Conservation (phyloP, 2,329 filamentous ascomycete species). For the Colletotrichum agaves region DNA sequence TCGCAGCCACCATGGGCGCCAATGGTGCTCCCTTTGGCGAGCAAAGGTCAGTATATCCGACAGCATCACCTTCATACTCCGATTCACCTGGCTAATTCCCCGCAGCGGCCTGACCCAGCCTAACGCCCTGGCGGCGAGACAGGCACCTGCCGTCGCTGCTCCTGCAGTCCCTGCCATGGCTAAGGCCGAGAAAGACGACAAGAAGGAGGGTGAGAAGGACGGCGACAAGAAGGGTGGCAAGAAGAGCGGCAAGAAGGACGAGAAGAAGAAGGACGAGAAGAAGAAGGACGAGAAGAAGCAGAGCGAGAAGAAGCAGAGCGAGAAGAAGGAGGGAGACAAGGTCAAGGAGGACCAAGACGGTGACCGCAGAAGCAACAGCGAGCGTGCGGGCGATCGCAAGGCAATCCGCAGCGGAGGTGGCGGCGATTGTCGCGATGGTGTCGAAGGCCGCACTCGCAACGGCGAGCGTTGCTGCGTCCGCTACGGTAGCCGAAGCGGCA, state of each 20-base stretch:
- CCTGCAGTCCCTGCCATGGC: not conserved
- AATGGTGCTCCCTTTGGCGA: slow-evolving; percentile 31
- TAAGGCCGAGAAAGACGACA: slow-evolving; percentile 3
- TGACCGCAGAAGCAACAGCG: not conserved
- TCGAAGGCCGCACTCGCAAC: slow-evolving; percentile 18
- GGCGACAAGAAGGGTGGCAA: not conserved
- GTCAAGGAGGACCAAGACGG: not conserved
- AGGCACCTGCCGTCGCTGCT: slow-evolving; percentile 11
- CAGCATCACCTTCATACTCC: too few relatives aligned
- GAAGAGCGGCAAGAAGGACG: not conserved
- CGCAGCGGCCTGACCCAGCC: slow-evolving; percentile 20
- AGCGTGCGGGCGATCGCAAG: slow-evolving; percentile 11
- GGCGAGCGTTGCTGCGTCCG: slow-evolving; percentile 18
- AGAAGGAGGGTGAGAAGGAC: not conserved
- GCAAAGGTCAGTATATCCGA: slow-evolving; percentile 5
- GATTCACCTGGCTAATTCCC: not conserved
- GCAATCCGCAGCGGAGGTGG: not conserved
- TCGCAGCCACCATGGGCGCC: slow-evolving; percentile 32
- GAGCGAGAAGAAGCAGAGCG: not conserved
- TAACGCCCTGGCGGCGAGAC: not conserved
- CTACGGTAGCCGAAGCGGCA: not conserved
- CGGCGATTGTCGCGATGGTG: slow-evolving; percentile 10
- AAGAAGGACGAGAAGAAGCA: not conserved
- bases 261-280: not conserved
- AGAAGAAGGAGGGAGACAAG: not conserved